Percentiles rank a stretch among this genome's conserved stretches.
Conservation (phyloP, 192 early-diverging fungal species). For the Jimgerdemannia lactiflua region DNA sequence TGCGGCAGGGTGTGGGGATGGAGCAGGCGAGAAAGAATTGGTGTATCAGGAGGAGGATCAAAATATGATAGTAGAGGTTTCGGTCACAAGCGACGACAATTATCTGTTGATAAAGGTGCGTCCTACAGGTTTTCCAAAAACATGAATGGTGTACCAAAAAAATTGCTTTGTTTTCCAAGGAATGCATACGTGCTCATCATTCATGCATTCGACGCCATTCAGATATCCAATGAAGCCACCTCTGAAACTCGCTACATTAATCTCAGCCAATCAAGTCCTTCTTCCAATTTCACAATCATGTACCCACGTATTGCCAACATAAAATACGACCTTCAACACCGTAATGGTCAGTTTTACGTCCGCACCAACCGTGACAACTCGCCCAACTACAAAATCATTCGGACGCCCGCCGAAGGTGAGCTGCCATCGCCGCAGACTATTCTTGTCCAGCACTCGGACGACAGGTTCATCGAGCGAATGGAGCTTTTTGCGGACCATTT, state of each 20-base stretch:
- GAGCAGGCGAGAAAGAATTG: not conserved
- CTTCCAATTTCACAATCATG: not conserved
- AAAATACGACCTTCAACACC: not conserved
- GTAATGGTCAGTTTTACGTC: not conserved
- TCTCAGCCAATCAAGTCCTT: not conserved
- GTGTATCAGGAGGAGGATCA: not conserved
- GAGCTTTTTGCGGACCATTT: not conserved
- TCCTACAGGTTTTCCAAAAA: not conserved
- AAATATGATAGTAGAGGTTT: not conserved
- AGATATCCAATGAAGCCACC: not conserved
- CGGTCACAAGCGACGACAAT: not conserved
- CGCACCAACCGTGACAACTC: not conserved
- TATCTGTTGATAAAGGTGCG: not conserved
- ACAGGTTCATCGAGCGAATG: not conserved
- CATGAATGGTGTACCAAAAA: too few species aligned
- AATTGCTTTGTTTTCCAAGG: too few species aligned
- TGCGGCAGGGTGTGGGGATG: not conserved
- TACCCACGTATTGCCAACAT: not conserved
- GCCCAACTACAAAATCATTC: not conserved
- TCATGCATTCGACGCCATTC: not conserved
- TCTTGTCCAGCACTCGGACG: not conserved
- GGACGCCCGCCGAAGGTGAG: not conserved
- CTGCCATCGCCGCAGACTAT: not conserved
- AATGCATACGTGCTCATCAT: too few species aligned
- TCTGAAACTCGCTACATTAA: conserved; percentile 16